These are phyloP conservation scores for Rhizopogon vesiculosus DNA, from an alignment of 768 basidiomycete species.

Conservation along the genomic window DNA sequence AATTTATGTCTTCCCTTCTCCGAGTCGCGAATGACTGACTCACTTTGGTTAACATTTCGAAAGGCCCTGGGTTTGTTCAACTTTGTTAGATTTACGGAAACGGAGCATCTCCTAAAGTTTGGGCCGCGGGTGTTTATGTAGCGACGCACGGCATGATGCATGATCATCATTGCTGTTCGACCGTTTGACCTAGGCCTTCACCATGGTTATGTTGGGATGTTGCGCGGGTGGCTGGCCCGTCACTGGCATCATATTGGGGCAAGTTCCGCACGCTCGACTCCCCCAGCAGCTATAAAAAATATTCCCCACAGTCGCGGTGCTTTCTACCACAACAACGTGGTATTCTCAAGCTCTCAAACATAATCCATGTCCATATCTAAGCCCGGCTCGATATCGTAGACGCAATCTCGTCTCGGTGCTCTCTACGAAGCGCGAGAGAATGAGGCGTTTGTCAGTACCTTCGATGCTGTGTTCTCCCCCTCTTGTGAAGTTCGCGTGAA, in stretches of 20 bases:
- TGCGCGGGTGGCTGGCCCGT: neutral
- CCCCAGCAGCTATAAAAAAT: neutral
- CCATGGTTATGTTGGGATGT: neutral
- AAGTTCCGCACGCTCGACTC: neutral
- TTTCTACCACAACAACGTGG: neutral
- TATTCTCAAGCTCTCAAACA: neutral
- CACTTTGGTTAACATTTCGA: no score
- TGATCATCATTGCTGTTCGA: neutral
- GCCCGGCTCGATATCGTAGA: constrained; percentile 19
- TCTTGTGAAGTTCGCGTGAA: constrained; percentile 30
- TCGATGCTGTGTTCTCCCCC: constrained; percentile 29
- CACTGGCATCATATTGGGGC: neutral
- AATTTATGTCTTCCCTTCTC: no score
- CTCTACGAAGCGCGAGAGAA: constrained; percentile 20
- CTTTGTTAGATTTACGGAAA: no score
- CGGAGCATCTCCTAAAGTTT: no score
- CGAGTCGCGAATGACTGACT: no score
- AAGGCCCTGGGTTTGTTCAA: no score
- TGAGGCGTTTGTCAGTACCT: constrained; percentile 8
- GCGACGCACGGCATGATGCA: neutral
- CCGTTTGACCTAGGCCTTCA: neutral
- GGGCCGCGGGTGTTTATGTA: no score
- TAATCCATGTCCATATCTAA: constrained; percentile 1
- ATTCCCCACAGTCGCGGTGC: neutral
- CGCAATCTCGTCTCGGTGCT: constrained; percentile 21